Base-by-base conservation (phyloP, 73 alveolate genomes). In the Paramecium caudatum region DNA sequence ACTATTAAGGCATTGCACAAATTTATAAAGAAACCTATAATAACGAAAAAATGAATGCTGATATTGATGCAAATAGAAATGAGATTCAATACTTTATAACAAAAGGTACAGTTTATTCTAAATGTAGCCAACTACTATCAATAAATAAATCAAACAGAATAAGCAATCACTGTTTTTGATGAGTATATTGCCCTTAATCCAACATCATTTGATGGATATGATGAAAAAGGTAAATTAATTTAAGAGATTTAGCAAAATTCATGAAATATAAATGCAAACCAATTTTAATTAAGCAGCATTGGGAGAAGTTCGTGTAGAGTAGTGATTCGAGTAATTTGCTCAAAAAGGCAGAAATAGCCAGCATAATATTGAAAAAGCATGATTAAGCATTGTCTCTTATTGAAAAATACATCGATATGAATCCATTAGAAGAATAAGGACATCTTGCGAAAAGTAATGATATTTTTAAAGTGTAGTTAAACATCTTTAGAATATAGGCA, bases 211-310 rank as follows among this genome's bases (percentile, higher is more conserved):
- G 12, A 19, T 12, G 80, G 80, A 55, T 55, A 55, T 55, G 80
- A 55, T 3, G 80, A 55, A 43, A 55, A 55, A 55, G 80, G 80
- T 55, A 12, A 1, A 2, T 10, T 55, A 23, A 19, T 55, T 0
- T 1, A 27, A 27, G 30, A 27, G 10, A 55, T 55, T 55, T 2
- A 55, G 80, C 80, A 12, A 27, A 0, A 55, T 55, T 55, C 30
- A 55, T 55, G 80, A 55, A 55, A 55, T 55, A 55, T 10, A 55
- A 55, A 55, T 55, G 46, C 7, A 55, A 55, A 10, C 80, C 80
- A 23, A 55, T 55, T 55, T 10, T 27, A 55, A 55, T 55, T 8
- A 55, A 55, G 30, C n/a, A 55, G 12, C 80, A 55, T 55, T 55
- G 80, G 80, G 80, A 55, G 46, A 55, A 55, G 30, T 55, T 55